These are phyloP conservation scores for Termitomyces sp. DNA, from an alignment of 1,284 basidiomycete genomes.

Conservation along the genomic window DNA sequence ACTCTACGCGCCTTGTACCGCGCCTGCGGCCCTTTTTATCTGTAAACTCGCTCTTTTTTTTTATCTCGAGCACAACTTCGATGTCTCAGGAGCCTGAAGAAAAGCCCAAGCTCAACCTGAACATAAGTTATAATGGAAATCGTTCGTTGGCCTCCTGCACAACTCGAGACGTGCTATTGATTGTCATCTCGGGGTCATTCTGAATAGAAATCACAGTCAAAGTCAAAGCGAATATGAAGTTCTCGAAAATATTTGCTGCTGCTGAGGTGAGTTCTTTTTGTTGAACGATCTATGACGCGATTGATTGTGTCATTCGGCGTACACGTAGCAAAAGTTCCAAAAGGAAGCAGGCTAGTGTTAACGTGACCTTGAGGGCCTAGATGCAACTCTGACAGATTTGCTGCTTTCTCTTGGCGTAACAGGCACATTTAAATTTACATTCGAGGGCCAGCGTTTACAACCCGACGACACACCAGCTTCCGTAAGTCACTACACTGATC, in stretches of 20 bases:
- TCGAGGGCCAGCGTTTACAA: constrained; percentile 46
- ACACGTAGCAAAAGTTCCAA: constrained; percentile 48
- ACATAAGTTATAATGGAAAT: constrained; percentile 46
- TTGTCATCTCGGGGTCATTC: not conserved
- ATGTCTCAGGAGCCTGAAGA: constrained; percentile 58
- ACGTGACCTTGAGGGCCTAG: not conserved
- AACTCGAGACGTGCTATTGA: not conserved
- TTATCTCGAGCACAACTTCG: not conserved
- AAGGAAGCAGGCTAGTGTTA: constrained; percentile 46
- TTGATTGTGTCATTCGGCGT: not conserved
- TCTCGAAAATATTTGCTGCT: constrained; percentile 61
- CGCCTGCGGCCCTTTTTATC: constrained; percentile 3
- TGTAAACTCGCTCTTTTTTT: constrained; percentile 1
- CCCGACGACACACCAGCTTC: constrained; percentile 45
- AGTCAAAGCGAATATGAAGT: constrained; percentile 57
- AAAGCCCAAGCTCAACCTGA: constrained; percentile 63
- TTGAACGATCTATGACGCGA: not conserved
- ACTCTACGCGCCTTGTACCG: constrained; percentile 2
- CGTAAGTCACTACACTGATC: constrained; percentile 29
- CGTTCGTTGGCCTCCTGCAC: constrained; percentile 24
- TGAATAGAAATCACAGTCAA: constrained; percentile 56
- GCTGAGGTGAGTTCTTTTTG: constrained; percentile 46
- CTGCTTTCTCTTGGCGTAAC: not conserved
- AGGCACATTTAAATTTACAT: constrained; percentile 57
- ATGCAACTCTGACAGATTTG: constrained; percentile 10